A percentile compares a stretch with the other conserved stretches of the same genome.
These are phyloP conservation scores for Pisolithus orientalis DNA, from an alignment of 768 basidiomycete genomes.

Conservation along the genomic window DNA sequence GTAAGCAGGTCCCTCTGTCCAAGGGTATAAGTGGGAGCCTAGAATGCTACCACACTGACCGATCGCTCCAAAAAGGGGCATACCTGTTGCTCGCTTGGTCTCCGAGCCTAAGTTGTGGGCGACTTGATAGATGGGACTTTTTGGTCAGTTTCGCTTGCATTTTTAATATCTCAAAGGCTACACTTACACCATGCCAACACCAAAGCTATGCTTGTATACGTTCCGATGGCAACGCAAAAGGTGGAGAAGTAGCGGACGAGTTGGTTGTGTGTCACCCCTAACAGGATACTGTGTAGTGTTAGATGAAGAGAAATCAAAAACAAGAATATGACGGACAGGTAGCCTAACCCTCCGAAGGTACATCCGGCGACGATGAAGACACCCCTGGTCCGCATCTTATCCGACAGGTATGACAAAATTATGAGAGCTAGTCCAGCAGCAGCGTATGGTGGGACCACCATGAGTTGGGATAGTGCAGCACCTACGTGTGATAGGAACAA, in stretches of 20 bases:
- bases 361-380: conserved; percentile 25
- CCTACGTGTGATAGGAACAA: conserved; percentile 20
- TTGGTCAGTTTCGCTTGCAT: not conserved
- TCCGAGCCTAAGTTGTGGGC: conserved; percentile 39
- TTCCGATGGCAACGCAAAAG: conserved; percentile 40
- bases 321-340: conserved; percentile 26
- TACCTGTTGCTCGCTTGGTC: conserved; percentile 37
- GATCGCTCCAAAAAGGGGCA: conserved; percentile 37
- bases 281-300: conserved; percentile 21
- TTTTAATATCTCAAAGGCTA: not conserved
- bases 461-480: conserved; percentile 39
- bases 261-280: conserved; percentile 25
- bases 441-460: conserved; percentile 52
- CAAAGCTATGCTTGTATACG: conserved; percentile 40
- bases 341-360: conserved; percentile 34
- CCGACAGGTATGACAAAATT: conserved; percentile 34
- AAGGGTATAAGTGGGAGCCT: conserved; percentile 37
- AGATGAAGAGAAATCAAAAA: not conserved
- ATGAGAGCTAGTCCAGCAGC: conserved; percentile 34
- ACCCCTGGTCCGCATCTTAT: conserved; percentile 40
- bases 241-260: conserved; percentile 40
- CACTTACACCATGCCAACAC: conserved; percentile 44
- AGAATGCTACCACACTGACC: conserved; percentile 37
- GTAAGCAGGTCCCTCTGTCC: conserved; percentile 35
- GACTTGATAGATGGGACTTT: conserved; percentile 22